Conservation (phyloP, 2,329 filamentous ascomycete genomes). For the Spiromastix sp. region DNA sequence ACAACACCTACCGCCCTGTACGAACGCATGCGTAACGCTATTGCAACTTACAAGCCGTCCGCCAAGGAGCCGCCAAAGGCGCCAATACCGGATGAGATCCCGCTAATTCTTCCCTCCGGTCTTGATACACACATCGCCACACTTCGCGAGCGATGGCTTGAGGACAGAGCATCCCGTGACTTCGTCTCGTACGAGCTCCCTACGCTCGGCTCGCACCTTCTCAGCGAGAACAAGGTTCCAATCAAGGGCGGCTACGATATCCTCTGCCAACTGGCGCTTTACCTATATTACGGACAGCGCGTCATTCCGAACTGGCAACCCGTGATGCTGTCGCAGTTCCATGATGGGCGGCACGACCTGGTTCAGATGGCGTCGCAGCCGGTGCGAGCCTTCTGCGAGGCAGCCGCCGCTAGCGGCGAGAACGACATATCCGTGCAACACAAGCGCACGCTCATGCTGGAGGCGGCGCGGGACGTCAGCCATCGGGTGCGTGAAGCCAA, state of each 20-base stretch:
- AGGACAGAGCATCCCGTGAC: background rate
- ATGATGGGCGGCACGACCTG: constrained; percentile 1
- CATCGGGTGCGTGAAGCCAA: background rate
- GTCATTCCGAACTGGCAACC: constrained; percentile 1
- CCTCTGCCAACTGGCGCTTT: constrained; percentile 1
- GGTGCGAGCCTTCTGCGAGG: constrained; percentile 1
- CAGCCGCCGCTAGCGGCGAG: background rate
- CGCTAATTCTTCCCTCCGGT: background rate
- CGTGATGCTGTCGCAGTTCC: background rate
- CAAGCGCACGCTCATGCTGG: constrained; percentile 1
- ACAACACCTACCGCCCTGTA: constrained; percentile 2
- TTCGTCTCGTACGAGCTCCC: background rate
- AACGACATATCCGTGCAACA: background rate
- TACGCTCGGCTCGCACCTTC: background rate
- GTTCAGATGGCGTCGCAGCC: constrained; percentile 1
- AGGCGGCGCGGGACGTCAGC: constrained; percentile 1
- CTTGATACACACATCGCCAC: constrained; percentile 2
- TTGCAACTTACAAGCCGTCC: constrained; percentile 1
- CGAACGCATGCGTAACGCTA: background rate
- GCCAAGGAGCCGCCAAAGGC: constrained; percentile 1
- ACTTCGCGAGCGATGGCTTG: constrained; percentile 1
- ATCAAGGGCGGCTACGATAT: constrained; percentile 2
- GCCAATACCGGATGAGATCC: constrained; percentile 1
- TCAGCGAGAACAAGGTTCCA: background rate
- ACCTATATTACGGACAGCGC: constrained; percentile 1